A percentile compares a stretch with the other conserved stretches of the same genome.
phyloP scores from a whole-genome alignment of 768 basidiomycete species.

The Trametes cinnabarina region DNA sequence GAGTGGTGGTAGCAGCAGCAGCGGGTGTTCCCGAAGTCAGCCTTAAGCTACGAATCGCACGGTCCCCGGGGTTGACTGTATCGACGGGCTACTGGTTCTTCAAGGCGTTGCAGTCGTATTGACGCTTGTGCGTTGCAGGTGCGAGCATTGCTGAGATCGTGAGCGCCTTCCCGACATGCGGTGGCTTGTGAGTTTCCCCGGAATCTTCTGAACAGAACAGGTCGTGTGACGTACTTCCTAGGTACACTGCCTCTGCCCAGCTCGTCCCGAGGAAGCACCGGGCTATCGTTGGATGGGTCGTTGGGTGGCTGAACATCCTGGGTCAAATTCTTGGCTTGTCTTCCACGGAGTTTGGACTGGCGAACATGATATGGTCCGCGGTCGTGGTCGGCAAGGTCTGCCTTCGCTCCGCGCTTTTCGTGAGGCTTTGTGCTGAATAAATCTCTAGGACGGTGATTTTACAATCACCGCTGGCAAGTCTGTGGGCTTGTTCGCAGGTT shows the following conservation, averaged over 20 bases:
- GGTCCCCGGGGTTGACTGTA: conserved; percentile 1
- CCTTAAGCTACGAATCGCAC: neutral
- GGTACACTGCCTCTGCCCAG: conserved; percentile 81
- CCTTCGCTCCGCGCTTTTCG: conserved; percentile 15
- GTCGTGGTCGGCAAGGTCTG: conserved; percentile 54
- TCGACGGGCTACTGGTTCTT: neutral
- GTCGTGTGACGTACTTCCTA: conserved; percentile 25
- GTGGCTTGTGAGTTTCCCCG: conserved; percentile 55
- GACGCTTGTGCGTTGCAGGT: conserved; percentile 29
- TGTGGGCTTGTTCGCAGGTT: conserved; percentile 73
- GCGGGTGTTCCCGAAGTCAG: neutral
- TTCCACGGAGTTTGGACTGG: conserved; percentile 81
- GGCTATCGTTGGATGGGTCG: conserved; percentile 73
- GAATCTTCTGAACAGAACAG: neutral
- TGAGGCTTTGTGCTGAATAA: conserved; percentile 2
- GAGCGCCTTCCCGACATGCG: conserved; percentile 72
- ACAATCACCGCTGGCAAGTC: conserved; percentile 65
- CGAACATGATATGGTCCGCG: conserved; percentile 79
- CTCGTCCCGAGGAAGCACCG: conserved; percentile 63
- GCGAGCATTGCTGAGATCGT: conserved; percentile 75
- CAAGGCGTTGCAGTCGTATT: neutral
- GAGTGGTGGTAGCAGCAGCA: neutral
- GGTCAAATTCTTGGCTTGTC: conserved; percentile 86
- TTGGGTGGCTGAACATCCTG: conserved; percentile 82
- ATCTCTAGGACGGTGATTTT: conserved; percentile 51